phyloP scores from a whole-genome alignment of 2,329 filamentous ascomycete genomes.

The Dothideomycetes sp. region DNA sequence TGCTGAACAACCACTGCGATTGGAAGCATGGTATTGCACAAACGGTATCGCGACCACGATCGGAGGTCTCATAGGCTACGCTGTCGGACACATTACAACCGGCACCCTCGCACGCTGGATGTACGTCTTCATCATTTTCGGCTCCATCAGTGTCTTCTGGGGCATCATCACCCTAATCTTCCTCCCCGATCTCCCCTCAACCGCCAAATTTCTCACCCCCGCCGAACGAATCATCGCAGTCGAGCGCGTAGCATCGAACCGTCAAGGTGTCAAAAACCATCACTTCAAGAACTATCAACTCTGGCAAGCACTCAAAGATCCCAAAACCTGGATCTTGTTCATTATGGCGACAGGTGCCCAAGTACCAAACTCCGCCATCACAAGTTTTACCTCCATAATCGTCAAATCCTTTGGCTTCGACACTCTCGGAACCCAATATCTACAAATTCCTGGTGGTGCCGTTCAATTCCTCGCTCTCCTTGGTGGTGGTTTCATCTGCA shows the following conservation, averaged over 20 bases:
- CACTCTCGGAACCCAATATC: slow-evolving; percentile 45
- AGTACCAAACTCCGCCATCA: slow-evolving; percentile 48
- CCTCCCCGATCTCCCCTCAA: slow-evolving; percentile 38
- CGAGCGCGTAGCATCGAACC: slow-evolving; percentile 43
- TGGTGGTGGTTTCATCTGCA: slow-evolving; percentile 43
- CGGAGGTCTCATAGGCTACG: slow-evolving; percentile 50
- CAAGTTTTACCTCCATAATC: slow-evolving; percentile 43
- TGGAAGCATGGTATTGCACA: slow-evolving; percentile 34
- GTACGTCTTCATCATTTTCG: slow-evolving; percentile 46
- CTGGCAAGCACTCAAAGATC: slow-evolving; percentile 41
- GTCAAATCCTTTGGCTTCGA: slow-evolving; percentile 40
- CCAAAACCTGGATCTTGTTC: slow-evolving; percentile 53
- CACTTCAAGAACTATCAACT: slow-evolving; percentile 33
- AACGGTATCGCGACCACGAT: slow-evolving; percentile 55
- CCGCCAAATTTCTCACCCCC: slow-evolving; percentile 34
- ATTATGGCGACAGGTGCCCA: slow-evolving; percentile 45
- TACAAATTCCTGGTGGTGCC: slow-evolving; percentile 52
- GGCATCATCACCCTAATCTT: slow-evolving; percentile 37
- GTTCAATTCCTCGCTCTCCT: slow-evolving; percentile 48
- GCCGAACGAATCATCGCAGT: slow-evolving; percentile 40
- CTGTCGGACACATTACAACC: slow-evolving; percentile 39
- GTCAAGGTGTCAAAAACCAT: slow-evolving; percentile 45
- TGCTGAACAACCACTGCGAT: slow-evolving; percentile 14
- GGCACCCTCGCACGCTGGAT: slow-evolving; percentile 42
- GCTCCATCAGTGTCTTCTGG: slow-evolving; percentile 35